Evolutionary conservation across 305 asterid genomes (phyloP), one percentile per base, ranked within the genome.

Genomic region (Rubia peregrina): DNA sequence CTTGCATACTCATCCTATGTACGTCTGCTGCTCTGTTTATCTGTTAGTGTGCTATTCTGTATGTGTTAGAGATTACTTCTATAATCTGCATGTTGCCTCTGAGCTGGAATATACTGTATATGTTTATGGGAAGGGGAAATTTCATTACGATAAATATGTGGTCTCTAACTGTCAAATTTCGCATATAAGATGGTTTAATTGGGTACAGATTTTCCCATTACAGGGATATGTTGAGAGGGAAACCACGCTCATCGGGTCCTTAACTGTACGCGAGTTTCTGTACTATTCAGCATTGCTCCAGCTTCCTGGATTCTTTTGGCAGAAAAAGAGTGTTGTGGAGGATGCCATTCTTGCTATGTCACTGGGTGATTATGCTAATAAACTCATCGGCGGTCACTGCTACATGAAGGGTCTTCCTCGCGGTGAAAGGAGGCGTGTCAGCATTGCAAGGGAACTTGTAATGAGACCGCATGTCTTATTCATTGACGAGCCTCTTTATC

Each of bases 401-500:
- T 87, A 82, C 80, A 84, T 85, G 97, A 95, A 88, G 83, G 96
- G 97, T 78, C 97, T 95, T 76, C 85, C 82, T 38, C 86, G 88
- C 74, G 99, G 99, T 69, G 99, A 95, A 85, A 88, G 95, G 84
- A 83, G 98, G 73, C 91, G 98, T 60, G 89, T 91, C 69, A 84
- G 96, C 74, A 91, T 91, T 83, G 99, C 99, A 48, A 83, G 98
- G 82, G 99, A 95, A 87, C 96, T 95, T 68, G 95, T 95, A 71
- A 90, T 80, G 92, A 90, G 96, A 78, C 99, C 99, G 0, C 93
- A 85, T 69, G 83, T 87, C 81, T 67, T 95, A 75, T 95, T 95
- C 76, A 90, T 95, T 65, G 99, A 95, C 19, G 99, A 95, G 81
- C 99, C 99, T 73, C 97, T 95, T 62, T 95, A 91, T 80, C 98